Percentiles rank a stretch among this genome's conserved stretches.
These are phyloP conservation scores for Pseudisothecium myosuroides DNA, from an alignment of 225 moss, liverwort and hornwort genomes.

Conservation along the genomic window DNA sequence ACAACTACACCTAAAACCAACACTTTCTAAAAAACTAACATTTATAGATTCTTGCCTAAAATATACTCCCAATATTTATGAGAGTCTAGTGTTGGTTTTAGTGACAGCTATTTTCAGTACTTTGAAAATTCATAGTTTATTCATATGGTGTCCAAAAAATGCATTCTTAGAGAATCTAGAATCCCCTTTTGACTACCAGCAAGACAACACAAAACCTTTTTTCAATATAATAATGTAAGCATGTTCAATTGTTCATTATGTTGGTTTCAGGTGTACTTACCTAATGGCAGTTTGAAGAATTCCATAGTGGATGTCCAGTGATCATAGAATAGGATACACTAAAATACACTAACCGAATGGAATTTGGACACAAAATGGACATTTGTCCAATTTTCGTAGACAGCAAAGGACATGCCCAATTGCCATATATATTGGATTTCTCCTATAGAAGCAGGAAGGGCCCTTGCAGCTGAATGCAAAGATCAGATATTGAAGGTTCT, in stretches of 20 bases:
- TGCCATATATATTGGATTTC: not conserved
- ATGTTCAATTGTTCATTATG: not conserved
- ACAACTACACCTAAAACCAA: not conserved
- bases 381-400: not conserved
- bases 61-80: not conserved
- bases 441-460: not conserved
- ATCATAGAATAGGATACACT: not conserved
- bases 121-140: not conserved
- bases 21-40: fast-evolving
- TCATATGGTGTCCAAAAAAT: not conserved
- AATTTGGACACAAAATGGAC: not conserved
- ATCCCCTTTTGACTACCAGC: not conserved
- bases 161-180: not conserved
- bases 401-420: not conserved
- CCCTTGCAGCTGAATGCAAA: too few relatives aligned
- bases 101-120: fast-evolving
- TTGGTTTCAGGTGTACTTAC: too few relatives aligned
- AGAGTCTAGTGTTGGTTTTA: not conserved
- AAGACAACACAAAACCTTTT: not conserved
- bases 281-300: not conserved
- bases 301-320: too few relatives aligned
- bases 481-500: not conserved
- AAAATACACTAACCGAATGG: not conserved
- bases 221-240: too few relatives aligned
- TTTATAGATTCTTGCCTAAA: not conserved